Conservation (phyloP, 2,329 filamentous ascomycete species). For the Zalaria sp. region DNA sequence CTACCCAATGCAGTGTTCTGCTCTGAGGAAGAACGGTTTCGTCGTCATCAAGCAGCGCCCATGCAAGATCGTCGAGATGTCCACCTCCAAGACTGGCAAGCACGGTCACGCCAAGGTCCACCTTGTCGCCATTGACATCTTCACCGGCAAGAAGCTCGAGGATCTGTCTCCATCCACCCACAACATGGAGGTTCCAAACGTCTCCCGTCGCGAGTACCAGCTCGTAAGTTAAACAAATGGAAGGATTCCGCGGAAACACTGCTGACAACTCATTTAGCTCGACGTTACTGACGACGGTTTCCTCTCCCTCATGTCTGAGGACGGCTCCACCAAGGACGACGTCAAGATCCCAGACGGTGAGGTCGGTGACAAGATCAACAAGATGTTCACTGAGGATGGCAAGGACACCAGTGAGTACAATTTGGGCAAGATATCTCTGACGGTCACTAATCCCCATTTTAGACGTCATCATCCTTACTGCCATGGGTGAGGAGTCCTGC, state of each 20-base stretch:
- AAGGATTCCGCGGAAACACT: not conserved
- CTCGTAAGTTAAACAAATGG: constrained; percentile 51
- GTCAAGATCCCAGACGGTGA: constrained; percentile 87
- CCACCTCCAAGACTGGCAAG: constrained; percentile 99
- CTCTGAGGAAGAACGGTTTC: constrained; percentile 97
- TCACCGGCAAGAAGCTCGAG: constrained; percentile 99
- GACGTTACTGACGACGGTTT: constrained; percentile 89
- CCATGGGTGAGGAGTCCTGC: constrained; percentile 90
- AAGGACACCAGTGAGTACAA: constrained; percentile 78
- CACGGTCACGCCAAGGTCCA: constrained; percentile 99
- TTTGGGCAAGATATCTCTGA: constrained; percentile 1
- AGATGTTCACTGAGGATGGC: constrained; percentile 66
- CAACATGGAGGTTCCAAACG: constrained; percentile 96
- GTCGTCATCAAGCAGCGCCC: constrained; percentile 97
- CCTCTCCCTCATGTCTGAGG: constrained; percentile 84
- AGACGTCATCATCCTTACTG: constrained; percentile 86
- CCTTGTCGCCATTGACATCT: constrained; percentile 95
- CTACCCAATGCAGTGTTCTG: constrained; percentile 98
- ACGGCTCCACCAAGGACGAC: constrained; percentile 83
- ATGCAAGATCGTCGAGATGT: constrained; percentile 99
- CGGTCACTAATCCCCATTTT: constrained; percentile 5
- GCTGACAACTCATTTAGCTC: constrained; percentile 42
- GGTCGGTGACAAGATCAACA: constrained; percentile 70
- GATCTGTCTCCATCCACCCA: constrained; percentile 96
- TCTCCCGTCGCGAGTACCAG: constrained; percentile 80